Evolutionary conservation across 2,329 filamentous ascomycete species (phyloP).

Genomic region (Penicillium decumbens): DNA sequence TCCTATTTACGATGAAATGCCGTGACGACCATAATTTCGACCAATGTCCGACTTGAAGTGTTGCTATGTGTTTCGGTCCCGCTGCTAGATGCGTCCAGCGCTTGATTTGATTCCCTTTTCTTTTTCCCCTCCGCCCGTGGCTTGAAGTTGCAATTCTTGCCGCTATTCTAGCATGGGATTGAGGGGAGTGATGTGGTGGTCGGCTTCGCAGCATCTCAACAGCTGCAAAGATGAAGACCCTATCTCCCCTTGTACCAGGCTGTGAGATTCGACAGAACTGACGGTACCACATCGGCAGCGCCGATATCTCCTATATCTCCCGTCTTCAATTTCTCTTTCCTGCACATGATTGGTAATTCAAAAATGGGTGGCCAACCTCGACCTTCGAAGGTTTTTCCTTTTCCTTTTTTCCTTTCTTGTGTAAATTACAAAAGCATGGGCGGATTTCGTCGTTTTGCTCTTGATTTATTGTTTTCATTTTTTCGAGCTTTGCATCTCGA

Average conservation of each 20-base stretch:
- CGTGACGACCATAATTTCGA: conserved; percentile 22
- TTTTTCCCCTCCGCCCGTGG: conserved; percentile 1
- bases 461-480: not conserved
- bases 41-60: conserved; percentile 10
- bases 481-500: conserved; percentile 16
- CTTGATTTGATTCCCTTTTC: not conserved
- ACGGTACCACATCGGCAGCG: conserved; percentile 2
- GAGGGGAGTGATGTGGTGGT: not conserved
- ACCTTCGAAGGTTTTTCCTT: conserved; percentile 10
- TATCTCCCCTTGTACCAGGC: not conserved
- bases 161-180: not conserved
- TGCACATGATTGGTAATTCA: conserved; percentile 15
- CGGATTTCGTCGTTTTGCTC: conserved; percentile 23
- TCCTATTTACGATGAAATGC: conserved; percentile 24
- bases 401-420: conserved; percentile 14
- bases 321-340: conserved; percentile 4
- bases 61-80: conserved; percentile 7
- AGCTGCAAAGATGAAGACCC: not conserved
- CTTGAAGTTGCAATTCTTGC: not conserved
- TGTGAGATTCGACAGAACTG: conserved; percentile 3
- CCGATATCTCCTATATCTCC: conserved; percentile 1
- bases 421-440: conserved; percentile 39
- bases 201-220: not conserved
- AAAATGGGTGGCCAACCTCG: conserved; percentile 13
- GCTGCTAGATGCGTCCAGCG: conserved; percentile 23